These are phyloP conservation scores for Calamus simplicifolius DNA, from an alignment of 176 grass and related monocot species.

Conservation along the genomic window DNA sequence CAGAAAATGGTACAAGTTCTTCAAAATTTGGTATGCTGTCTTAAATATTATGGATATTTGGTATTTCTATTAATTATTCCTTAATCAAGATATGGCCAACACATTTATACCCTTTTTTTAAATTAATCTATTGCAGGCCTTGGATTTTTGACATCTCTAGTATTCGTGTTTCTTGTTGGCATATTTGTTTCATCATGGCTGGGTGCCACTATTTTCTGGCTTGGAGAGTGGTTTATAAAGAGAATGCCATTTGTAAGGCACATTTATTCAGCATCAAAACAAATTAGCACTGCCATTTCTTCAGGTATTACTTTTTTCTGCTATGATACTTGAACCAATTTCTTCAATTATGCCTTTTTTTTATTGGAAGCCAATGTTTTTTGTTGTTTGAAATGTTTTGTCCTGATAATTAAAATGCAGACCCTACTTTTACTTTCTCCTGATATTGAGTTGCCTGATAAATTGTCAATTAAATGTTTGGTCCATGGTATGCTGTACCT, in stretches of 20 bases:
- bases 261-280: conserved; percentile 91
- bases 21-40: no score
- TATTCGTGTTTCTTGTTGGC: conserved; percentile 93
- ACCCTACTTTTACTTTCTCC: no score
- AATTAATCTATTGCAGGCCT: conserved; percentile 50
- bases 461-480: no score
- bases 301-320: conserved; percentile 44
- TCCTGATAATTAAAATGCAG: no score
- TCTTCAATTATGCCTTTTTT: background rate
- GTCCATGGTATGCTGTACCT: no score
- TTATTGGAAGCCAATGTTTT: background rate
- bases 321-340: no score
- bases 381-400: background rate
- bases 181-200: conserved; percentile 99
- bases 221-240: conserved; percentile 54
- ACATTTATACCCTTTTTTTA: no score
- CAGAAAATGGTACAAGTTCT: no score
- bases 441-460: no score
- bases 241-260: conserved; percentile 20
- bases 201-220: conserved; percentile 85
- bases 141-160: conserved; percentile 94
- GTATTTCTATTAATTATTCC: no score
- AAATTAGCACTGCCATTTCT: conserved; percentile 99
- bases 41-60: no score
- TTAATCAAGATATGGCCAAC: background rate